These are phyloP conservation scores for Gnaphalium uliginosum DNA, from an alignment of 129 eudicot species.

Conservation along the genomic window DNA sequence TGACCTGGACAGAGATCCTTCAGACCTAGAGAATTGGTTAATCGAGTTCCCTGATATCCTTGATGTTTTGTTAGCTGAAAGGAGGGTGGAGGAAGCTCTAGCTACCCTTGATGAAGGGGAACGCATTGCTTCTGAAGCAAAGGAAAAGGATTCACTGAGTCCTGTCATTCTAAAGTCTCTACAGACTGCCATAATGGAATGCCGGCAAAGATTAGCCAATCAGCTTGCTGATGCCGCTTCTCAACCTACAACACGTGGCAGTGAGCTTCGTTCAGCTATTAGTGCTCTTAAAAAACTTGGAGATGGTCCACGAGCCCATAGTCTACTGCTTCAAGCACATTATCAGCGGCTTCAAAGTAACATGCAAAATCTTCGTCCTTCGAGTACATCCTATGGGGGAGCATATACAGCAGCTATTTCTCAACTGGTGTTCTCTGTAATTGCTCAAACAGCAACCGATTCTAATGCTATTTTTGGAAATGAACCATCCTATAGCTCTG, in stretches of 20 bases:
- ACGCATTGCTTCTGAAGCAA: slow-evolving; percentile 71
- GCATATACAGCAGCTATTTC: slow-evolving; percentile 99
- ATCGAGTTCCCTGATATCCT: slow-evolving; percentile 89
- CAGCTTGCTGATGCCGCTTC: slow-evolving; percentile 99
- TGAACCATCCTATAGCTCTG: slow-evolving; percentile 84
- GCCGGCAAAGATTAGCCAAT: slow-evolving; percentile 87
- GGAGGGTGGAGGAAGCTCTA: slow-evolving; percentile 94
- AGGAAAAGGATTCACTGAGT: slow-evolving; percentile 53
- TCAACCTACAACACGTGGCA: slow-evolving; percentile 96
- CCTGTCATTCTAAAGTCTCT: slow-evolving; percentile 55
- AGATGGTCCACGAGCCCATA: slow-evolving; percentile 98
- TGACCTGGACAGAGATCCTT: slow-evolving; percentile 66
- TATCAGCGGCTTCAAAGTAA: slow-evolving; percentile 86
- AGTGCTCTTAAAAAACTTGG: slow-evolving; percentile 90
- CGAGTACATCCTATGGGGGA: slow-evolving; percentile 97
- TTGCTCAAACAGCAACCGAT: slow-evolving; percentile 92
- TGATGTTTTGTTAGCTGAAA: slow-evolving; percentile 93
- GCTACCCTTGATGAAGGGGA: slow-evolving; percentile 88
- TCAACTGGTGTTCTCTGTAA: slow-evolving; percentile 91
- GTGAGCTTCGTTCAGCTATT: slow-evolving; percentile 94
- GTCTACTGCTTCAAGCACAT: slow-evolving; percentile 85
- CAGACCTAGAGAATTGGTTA: slow-evolving; percentile 87
- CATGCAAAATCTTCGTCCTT: slow-evolving; percentile 93
- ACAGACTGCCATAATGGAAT: slow-evolving; percentile 60
- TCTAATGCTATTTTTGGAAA: slow-evolving; percentile 71